Percentiles rank a stretch among this genome's conserved stretches.
These are phyloP conservation scores for Metschnikowia peoriensis DNA, from an alignment of 805 yeast species.

Conservation along the genomic window DNA sequence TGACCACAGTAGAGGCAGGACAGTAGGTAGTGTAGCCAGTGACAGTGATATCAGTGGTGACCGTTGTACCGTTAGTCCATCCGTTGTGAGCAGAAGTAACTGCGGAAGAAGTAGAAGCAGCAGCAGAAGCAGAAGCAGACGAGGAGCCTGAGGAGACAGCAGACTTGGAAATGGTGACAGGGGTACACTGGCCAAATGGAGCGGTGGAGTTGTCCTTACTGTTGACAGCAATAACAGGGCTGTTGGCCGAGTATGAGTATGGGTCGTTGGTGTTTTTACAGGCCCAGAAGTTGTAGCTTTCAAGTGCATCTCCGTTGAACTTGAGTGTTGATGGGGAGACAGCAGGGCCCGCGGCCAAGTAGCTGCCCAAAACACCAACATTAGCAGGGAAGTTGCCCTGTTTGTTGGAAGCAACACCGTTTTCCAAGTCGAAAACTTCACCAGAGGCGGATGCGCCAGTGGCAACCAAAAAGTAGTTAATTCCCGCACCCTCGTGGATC, in stretches of 20 bases:
- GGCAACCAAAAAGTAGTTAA: constrained; percentile 14
- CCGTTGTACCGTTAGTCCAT: background rate
- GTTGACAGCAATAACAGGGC: constrained; percentile 7
- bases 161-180: constrained; percentile 10
- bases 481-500: constrained; percentile 17
- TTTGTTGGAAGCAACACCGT: constrained; percentile 3
- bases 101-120: background rate
- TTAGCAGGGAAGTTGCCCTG: constrained; percentile 6
- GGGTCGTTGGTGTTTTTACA: constrained; percentile 16
- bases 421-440: constrained; percentile 9
- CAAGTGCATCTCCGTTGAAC: constrained; percentile 5
- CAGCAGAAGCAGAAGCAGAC: constrained; percentile 17
- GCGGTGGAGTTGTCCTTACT: constrained; percentile 8
- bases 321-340: constrained; percentile 7
- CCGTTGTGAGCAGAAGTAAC: background rate
- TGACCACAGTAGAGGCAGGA: constrained; percentile 4
- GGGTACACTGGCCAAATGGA: constrained; percentile 10
- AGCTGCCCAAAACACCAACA: constrained; percentile 4
- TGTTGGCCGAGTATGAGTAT: constrained; percentile 9
- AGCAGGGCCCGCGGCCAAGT: constrained; percentile 15
- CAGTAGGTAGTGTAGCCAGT: constrained; percentile 2
- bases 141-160: constrained; percentile 3
- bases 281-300: constrained; percentile 13
- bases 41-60: constrained; percentile 27
- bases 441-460: constrained; percentile 2